Conservation (phyloP, 345 rosid genomes). For the Raphanus sativus region DNA sequence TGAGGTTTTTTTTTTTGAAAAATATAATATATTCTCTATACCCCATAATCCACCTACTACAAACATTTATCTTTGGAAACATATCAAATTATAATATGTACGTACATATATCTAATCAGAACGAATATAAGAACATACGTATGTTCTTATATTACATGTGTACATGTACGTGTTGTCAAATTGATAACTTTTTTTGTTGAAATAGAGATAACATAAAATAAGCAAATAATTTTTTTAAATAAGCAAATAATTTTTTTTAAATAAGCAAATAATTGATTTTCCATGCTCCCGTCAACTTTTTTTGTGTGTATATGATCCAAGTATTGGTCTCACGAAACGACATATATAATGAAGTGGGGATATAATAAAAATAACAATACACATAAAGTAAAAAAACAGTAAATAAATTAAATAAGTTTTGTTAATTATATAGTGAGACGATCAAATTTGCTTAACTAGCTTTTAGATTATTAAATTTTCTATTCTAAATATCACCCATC, state of each 20-base stretch:
- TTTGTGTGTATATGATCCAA: slow-evolving; percentile 14
- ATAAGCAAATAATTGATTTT: neutral
- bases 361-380: slow-evolving; percentile 22
- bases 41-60: slow-evolving; percentile 27
- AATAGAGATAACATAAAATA: neutral
- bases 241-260: slow-evolving; percentile 6
- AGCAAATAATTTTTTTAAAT: neutral
- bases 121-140: neutral
- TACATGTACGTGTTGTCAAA: slow-evolving; percentile 41
- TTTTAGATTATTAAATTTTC: neutral
- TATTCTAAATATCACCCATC: neutral
- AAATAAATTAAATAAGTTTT: slow-evolving; percentile 22
- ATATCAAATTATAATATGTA: neutral
- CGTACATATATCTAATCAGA: neutral
- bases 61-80: slow-evolving; percentile 11
- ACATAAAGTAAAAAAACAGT: slow-evolving; percentile 14
- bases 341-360: slow-evolving; percentile 20
- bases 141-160: slow-evolving; percentile 33
- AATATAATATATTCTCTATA: slow-evolving; percentile 2
- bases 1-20: slow-evolving; percentile 16
- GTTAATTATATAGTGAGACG: neutral
- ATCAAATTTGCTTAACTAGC: neutral
- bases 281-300: slow-evolving; percentile 1
- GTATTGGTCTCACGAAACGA: slow-evolving; percentile 23
- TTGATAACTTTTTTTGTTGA: slow-evolving; percentile 30